These are phyloP conservation scores for Volvox africanus DNA, from an alignment of 139 green algal species.

Conservation along the genomic window DNA sequence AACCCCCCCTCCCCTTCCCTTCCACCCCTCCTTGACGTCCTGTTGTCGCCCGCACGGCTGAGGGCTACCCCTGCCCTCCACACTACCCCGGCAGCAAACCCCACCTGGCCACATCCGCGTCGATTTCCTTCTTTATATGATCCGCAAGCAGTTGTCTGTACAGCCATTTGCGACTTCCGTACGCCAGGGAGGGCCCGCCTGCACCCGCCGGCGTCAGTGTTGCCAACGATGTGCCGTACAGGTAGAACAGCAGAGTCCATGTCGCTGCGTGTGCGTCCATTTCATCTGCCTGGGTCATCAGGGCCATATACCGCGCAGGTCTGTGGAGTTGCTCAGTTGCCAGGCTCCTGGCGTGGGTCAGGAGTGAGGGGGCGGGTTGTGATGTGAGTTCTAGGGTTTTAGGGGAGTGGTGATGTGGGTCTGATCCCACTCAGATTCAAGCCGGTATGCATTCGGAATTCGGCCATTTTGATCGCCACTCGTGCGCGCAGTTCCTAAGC, in stretches of 20 bases:
- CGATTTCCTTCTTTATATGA: slow-evolving; percentile 42
- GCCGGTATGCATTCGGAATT: too few relatives aligned
- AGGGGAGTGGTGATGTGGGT: too few relatives aligned
- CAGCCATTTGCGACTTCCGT: slow-evolving; percentile 63
- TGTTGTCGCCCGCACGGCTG: too few relatives aligned
- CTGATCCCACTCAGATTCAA: too few relatives aligned
- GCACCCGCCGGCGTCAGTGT: slow-evolving; percentile 63
- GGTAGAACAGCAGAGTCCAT: slow-evolving; percentile 78
- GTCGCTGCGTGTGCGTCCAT: slow-evolving; percentile 73
- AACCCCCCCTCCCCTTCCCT: too few relatives aligned
- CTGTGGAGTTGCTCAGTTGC: slow-evolving; percentile 67
- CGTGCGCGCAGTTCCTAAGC: too few relatives aligned
- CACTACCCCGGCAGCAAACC: too few relatives aligned
- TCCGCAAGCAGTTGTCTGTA: slow-evolving; percentile 65
- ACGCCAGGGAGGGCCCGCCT: slow-evolving; percentile 60
- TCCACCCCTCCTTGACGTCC: too few relatives aligned
- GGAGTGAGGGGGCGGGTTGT: not conserved
- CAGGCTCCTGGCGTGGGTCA: slow-evolving; percentile 45
- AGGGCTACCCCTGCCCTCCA: too few relatives aligned
- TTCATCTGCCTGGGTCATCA: slow-evolving; percentile 65
- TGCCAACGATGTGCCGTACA: slow-evolving; percentile 66
- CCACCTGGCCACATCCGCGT: slow-evolving; percentile 40
- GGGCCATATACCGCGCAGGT: slow-evolving; percentile 66
- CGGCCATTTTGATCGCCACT: too few relatives aligned
- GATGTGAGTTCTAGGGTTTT: too few relatives aligned